Conservation (phyloP, 257 asterid species). For the Anisodus acutangulus region DNA sequence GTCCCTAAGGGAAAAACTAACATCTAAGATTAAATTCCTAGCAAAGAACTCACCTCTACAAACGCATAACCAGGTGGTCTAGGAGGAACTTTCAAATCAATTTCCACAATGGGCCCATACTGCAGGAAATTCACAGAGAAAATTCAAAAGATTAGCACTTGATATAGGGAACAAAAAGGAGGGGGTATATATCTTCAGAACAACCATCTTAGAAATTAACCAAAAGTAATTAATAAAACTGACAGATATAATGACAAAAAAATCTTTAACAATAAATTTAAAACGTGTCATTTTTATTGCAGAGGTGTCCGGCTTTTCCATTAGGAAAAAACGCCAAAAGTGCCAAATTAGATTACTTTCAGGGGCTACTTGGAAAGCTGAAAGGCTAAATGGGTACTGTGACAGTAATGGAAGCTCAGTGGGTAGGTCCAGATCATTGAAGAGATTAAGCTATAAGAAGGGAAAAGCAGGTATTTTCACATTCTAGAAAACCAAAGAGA, state of each 20-base stretch:
- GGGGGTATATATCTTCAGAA: background rate
- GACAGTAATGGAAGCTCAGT: background rate
- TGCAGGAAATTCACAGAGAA: conserved; percentile 31
- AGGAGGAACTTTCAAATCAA: conserved; percentile 87
- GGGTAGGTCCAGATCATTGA: background rate
- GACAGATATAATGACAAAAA: background rate
- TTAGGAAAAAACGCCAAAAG: background rate
- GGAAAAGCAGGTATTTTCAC: background rate
- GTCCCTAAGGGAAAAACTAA: background rate
- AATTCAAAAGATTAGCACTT: conserved; percentile 9
- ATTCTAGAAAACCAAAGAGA: background rate
- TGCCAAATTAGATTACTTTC: background rate
- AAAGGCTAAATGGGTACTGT: background rate
- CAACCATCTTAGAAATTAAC: background rate
- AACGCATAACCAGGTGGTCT: conserved; percentile 91
- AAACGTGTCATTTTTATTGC: background rate
- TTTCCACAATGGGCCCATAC: conserved; percentile 76
- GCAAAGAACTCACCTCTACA: conserved; percentile 67
- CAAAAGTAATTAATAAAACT: background rate
- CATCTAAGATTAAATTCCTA: background rate
- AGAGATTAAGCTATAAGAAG: no score
- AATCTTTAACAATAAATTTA: background rate
- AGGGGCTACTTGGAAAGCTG: background rate
- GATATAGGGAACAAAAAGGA: background rate
- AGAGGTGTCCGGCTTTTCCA: background rate